Percentiles rank a stretch among this genome's conserved stretches.
Conservation (phyloP, 1,284 basidiomycete species). For the Moesziomyces globuligerus region DNA sequence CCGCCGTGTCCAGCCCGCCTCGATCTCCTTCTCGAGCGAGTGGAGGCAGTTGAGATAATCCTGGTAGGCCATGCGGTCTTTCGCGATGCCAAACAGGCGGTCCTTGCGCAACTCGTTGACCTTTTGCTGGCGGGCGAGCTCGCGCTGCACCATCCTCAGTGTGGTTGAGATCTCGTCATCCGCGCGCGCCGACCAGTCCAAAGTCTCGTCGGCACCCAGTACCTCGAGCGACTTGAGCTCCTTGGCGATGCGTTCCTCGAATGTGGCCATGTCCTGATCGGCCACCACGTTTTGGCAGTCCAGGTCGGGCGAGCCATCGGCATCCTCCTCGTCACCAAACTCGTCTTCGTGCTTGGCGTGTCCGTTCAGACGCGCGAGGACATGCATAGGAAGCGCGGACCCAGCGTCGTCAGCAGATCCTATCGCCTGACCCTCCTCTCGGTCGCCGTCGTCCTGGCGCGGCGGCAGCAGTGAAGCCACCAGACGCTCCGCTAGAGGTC, state of each 20-base stretch:
- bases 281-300: constrained; percentile 29
- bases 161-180: constrained; percentile 93
- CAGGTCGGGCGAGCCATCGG: constrained; percentile 38
- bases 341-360: constrained; percentile 31
- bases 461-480: constrained; percentile 52
- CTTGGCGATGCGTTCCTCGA: constrained; percentile 71
- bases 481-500: constrained; percentile 57
- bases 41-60: constrained; percentile 59
- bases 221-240: constrained; percentile 72
- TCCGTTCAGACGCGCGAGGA: constrained; percentile 25
- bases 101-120: constrained; percentile 84
- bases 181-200: constrained; percentile 52
- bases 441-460: constrained; percentile 10
- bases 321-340: constrained; percentile 41
- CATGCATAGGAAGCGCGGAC: constrained; percentile 14
- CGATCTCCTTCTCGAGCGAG: constrained; percentile 65
- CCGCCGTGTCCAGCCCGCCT: constrained; percentile 62
- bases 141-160: constrained; percentile 85
- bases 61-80: constrained; percentile 86
- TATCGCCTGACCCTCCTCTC: constrained; percentile 2
- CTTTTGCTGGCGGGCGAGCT: constrained; percentile 79
- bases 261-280: constrained; percentile 70
- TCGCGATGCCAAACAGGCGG: constrained; percentile 80
- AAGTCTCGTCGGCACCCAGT: constrained; percentile 69
- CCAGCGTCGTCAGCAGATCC: constrained; percentile 1